Conservation (phyloP, 2,329 filamentous ascomycete species). For the Arthrinium puccinioides region DNA sequence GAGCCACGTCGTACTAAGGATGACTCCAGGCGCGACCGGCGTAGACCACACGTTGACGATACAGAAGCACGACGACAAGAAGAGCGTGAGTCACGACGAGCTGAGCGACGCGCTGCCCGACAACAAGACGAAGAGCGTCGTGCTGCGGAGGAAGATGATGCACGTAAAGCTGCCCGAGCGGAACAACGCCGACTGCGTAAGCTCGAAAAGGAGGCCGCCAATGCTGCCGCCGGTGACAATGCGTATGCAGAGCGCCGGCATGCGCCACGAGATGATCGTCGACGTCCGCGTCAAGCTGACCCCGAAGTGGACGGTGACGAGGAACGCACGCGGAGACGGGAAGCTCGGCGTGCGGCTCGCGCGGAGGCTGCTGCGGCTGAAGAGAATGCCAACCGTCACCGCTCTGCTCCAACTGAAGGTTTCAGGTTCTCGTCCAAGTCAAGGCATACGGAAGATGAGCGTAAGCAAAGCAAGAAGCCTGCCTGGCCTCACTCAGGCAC, state of each 20-base stretch:
- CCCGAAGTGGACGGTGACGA: conserved; percentile 42
- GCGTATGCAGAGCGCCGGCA: conserved; percentile 23
- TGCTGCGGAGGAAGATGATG: conserved; percentile 34
- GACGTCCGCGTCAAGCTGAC: conserved; percentile 33
- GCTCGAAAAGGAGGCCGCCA: too few species aligned
- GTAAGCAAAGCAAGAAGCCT: conserved; percentile 21
- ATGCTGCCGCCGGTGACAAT: conserved; percentile 35
- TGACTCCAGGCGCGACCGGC: conserved; percentile 47
- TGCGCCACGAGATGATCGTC: conserved; percentile 39
- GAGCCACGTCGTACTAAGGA: conserved; percentile 52
- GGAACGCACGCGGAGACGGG: conserved; percentile 45
- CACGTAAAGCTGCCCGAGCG: conserved; percentile 30
- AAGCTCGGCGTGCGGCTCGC: conserved; percentile 40
- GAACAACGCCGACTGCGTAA: conserved; percentile 30
- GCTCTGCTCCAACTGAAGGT: conserved; percentile 35
- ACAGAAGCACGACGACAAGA: conserved; percentile 46
- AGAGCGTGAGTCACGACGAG: conserved; percentile 46
- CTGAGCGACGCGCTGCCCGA: conserved; percentile 43
- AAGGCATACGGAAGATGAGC: conserved; percentile 25
- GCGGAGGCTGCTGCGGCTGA: conserved; percentile 22
- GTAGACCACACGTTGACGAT: conserved; percentile 49
- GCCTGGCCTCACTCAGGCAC: conserved; percentile 58
- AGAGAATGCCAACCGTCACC: conserved; percentile 31
- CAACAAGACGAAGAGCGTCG: conserved; percentile 44
- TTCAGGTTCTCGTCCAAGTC: conserved; percentile 35